Base-by-base conservation (phyloP, 345 rosid genomes). In the Gossypium sturtianum region DNA sequence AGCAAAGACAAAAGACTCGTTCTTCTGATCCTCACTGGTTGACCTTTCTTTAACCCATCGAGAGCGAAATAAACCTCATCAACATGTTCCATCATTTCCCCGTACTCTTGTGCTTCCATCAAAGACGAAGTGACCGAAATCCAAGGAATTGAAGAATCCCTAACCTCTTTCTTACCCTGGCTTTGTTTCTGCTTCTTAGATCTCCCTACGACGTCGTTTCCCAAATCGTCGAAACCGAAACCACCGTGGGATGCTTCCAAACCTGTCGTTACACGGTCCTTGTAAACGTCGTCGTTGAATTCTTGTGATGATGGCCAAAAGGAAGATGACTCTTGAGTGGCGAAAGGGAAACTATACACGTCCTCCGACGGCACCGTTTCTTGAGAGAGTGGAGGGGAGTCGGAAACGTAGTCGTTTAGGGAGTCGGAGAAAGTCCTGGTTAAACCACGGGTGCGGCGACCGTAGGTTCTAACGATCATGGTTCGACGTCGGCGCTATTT, bases 61-160 rank as follows among this genome's bases (percentile, higher is more conserved):
- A 96, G 88, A 43, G 98, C 95, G 64, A 93, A 96, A 82, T 96
- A 88, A 67, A 93, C 97, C 88, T 96, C 99, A 56, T 96, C 99
- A 17, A 90, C 92, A 73, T 90, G 92, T 84, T 96, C 99, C 99
- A 96, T 93, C 91, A 93, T 88, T 86, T 93, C 99, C 23, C 99
- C 99, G 16, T 85, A 91, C 83, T 96, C 98, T 88, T 93, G 99
- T 7, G 98, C 89, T 86, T 96, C 98, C 86, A 93, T 91, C 80
- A 96, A 80, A 69, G 98, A 91, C 51, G 98, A 83, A 51, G 90
- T 87, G 17, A 81, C 71, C 43, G 85, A 84, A 73, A 77, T 66
- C 71, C 73, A 79, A 56, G 84, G 74, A 78, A 75, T 49, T 52
- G 82, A 66, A 79, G 59, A 51, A 51, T 29, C 19, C 8, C 59